Conservation (phyloP, 768 basidiomycete genomes). For the Holtermanniella nyarrowii region DNA sequence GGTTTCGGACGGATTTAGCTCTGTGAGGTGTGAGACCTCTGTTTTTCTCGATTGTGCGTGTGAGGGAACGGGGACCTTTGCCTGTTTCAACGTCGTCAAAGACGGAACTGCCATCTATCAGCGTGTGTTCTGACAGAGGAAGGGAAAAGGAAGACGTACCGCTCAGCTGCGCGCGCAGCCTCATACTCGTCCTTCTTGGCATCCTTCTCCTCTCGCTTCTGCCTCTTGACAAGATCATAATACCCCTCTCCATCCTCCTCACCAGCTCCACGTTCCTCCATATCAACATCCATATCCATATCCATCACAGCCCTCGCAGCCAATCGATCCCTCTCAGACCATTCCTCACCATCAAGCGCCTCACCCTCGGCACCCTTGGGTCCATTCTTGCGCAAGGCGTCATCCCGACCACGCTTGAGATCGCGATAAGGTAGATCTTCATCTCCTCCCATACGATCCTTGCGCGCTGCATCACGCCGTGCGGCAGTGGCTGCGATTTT, state of each 20-base stretch:
- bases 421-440: constrained; percentile 89
- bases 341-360: constrained; percentile 41
- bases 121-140: not conserved
- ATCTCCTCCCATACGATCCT: constrained; percentile 68
- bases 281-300: constrained; percentile 13
- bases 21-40: constrained; percentile 85
- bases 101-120: constrained; percentile 9
- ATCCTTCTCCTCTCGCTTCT: constrained; percentile 60
- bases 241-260: constrained; percentile 53
- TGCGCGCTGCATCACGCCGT: constrained; percentile 62
- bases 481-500: constrained; percentile 75
- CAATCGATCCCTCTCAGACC: constrained; percentile 43
- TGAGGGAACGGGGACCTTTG: constrained; percentile 74
- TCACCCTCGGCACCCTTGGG: constrained; percentile 44
- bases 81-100: constrained; percentile 41
- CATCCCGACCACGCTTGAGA: constrained; percentile 45
- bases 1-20: constrained; percentile 83
- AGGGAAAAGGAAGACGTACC: constrained; percentile 13
- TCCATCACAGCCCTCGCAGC: constrained; percentile 37
- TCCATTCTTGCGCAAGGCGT: constrained; percentile 25
- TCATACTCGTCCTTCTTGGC: constrained; percentile 77
- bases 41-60: constrained; percentile 85
- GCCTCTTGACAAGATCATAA: constrained; percentile 77
- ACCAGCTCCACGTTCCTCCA: constrained; percentile 13
- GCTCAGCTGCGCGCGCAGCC: constrained; percentile 38